Percentiles rank a stretch among this genome's conserved stretches.
Evolutionary conservation across 179 eudicot genomes (phyloP).

Genomic region (Nepenthes alata): DNA sequence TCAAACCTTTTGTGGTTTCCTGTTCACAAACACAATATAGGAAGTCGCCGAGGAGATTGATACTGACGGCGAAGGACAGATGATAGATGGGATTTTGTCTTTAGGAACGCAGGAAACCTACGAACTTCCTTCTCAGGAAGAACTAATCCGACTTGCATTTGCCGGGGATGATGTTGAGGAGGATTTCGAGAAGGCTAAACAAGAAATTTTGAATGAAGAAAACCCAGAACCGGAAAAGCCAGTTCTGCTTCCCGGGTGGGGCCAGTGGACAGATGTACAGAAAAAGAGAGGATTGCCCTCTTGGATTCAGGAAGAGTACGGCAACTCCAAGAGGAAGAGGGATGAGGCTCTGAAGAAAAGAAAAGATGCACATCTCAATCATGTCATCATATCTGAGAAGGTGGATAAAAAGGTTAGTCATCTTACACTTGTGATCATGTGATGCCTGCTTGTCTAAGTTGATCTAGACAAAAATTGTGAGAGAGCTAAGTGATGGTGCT

Average conservation of each 20-base stretch:
- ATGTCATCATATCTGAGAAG: conserved; percentile 85
- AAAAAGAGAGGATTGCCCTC: conserved; percentile 78
- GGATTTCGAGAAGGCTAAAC: conserved; percentile 67
- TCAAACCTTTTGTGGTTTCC: conserved; percentile 3
- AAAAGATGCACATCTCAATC: conserved; percentile 65
- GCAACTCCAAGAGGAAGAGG: conserved; percentile 63
- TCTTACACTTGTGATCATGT: background rate
- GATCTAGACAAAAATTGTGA: background rate
- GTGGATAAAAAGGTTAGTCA: conserved; percentile 73
- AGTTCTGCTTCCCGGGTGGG: conserved; percentile 87
- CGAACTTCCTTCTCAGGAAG: conserved; percentile 81
- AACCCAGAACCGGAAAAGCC: conserved; percentile 94
- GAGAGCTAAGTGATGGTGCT: too few relatives aligned
- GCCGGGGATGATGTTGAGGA: conserved; percentile 96
- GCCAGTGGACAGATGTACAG: conserved; percentile 81
- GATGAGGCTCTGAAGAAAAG: conserved; percentile 71
- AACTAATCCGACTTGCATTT: conserved; percentile 73
- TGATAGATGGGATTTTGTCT: conserved; percentile 82
- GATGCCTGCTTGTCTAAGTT: conserved; percentile 4
- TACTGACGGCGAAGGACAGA: conserved; percentile 59
- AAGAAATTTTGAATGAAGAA: conserved; percentile 65
- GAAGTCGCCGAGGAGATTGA: conserved; percentile 48
- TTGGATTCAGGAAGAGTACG: conserved; percentile 75
- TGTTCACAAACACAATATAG: conserved; percentile 17
- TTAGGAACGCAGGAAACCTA: conserved; percentile 51